These are phyloP conservation scores for Veloporphyrellus conicus DNA, from an alignment of 1,284 basidiomycete genomes.

Conservation along the genomic window DNA sequence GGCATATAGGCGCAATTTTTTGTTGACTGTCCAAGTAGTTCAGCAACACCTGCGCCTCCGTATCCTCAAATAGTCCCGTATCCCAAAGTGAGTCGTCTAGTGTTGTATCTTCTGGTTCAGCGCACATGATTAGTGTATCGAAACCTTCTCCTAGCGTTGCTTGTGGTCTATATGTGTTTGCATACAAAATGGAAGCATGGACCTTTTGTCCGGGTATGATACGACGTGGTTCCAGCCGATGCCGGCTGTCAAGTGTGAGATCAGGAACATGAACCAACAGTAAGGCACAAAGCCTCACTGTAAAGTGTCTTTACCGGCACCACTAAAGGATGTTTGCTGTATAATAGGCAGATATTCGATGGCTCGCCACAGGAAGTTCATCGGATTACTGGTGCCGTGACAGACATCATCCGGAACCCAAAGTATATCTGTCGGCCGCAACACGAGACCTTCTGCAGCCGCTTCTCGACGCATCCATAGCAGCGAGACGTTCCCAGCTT, in stretches of 20 bases:
- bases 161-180: conserved; percentile 23
- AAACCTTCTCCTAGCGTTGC: conserved; percentile 29
- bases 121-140: conserved; percentile 17
- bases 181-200: neutral
- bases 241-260: conserved; percentile 12
- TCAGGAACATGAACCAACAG: too few species aligned
- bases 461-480: neutral
- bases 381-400: conserved; percentile 4
- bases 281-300: neutral
- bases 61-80: too few species aligned
- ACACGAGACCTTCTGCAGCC: neutral
- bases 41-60: too few species aligned
- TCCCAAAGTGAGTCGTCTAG: too few species aligned
- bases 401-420: conserved; percentile 11
- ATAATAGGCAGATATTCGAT: conserved; percentile 22
- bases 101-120: conserved; percentile 4
- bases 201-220: neutral
- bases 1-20: conserved; percentile 7
- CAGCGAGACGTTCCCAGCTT: neutral
- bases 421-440: neutral
- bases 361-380: conserved; percentile 13
- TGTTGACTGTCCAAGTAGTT: too few species aligned
- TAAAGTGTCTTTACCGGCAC: neutral
- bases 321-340: neutral
- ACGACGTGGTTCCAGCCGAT: conserved; percentile 18